A percentile compares a stretch with the other conserved stretches of the same genome.
phyloP scores from a whole-genome alignment of 2,329 filamentous ascomycete species.

The Fusarium foetens region DNA sequence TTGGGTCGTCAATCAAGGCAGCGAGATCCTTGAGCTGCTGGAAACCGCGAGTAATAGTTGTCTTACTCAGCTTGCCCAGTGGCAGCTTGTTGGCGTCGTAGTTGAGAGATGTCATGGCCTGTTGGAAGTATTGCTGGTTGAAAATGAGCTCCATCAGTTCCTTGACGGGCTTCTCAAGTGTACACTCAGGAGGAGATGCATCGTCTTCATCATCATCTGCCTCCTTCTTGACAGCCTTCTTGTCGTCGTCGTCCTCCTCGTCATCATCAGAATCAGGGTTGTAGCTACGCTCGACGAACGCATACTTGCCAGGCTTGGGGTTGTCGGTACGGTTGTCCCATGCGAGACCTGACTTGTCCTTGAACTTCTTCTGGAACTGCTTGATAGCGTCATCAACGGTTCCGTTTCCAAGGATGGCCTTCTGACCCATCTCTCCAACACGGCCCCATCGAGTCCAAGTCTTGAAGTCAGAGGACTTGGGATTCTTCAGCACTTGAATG shows the following conservation, averaged over 20 bases:
- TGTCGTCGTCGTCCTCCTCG: constrained; percentile 54
- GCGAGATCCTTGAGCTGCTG: constrained; percentile 80
- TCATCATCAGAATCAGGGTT: constrained; percentile 73
- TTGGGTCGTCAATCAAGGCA: constrained; percentile 67
- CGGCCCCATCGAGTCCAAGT: constrained; percentile 86
- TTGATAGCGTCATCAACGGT: constrained; percentile 56
- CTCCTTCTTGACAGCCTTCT: constrained; percentile 48
- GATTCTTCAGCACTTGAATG: constrained; percentile 68
- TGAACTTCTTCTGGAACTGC: constrained; percentile 70
- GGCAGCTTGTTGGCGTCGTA: constrained; percentile 82
- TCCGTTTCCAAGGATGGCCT: constrained; percentile 55
- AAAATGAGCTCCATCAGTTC: constrained; percentile 84
- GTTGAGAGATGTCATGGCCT: constrained; percentile 72
- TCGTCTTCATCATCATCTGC: constrained; percentile 50
- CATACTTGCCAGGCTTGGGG: constrained; percentile 76
- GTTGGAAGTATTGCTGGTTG: constrained; percentile 77
- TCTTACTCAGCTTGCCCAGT: constrained; percentile 84
- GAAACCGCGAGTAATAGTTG: constrained; percentile 79
- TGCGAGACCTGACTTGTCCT: constrained; percentile 66
- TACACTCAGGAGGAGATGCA: constrained; percentile 60
- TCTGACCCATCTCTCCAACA: constrained; percentile 70
- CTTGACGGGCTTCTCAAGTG: constrained; percentile 69
- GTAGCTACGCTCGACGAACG: constrained; percentile 83
- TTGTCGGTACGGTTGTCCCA: constrained; percentile 65
- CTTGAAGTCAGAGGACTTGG: constrained; percentile 54